These are phyloP conservation scores for Ramalina intermedia DNA, from an alignment of 495 filamentous ascomycete genomes.

Conservation along the genomic window DNA sequence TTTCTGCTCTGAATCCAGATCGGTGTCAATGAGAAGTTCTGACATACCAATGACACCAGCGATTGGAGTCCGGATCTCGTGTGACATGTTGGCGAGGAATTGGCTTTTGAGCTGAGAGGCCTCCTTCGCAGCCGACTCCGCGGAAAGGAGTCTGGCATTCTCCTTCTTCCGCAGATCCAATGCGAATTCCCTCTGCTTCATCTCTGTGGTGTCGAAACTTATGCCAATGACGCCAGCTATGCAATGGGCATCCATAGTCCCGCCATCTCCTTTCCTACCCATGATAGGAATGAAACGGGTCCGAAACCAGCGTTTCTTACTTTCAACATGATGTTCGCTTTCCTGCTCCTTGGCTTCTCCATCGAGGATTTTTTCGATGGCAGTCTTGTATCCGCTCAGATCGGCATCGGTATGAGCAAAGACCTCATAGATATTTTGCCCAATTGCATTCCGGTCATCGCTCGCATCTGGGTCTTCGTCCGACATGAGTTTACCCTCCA, in stretches of 20 bases:
- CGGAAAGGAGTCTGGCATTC: constrained; percentile 45
- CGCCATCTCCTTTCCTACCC: constrained; percentile 31
- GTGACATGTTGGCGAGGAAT: constrained; percentile 71
- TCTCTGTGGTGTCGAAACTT: constrained; percentile 53
- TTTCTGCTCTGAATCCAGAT: constrained; percentile 49
- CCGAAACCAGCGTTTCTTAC: constrained; percentile 42
- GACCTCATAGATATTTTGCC: constrained; percentile 43
- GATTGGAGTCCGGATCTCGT: constrained; percentile 76
- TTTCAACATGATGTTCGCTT: constrained; percentile 34
- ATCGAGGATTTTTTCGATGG: constrained; percentile 42
- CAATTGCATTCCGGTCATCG: constrained; percentile 29
- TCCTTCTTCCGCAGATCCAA: constrained; percentile 44
- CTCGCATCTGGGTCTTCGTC: constrained; percentile 19
- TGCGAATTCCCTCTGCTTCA: constrained; percentile 41
- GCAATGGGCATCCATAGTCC: constrained; percentile 25
- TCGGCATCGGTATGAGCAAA: constrained; percentile 25
- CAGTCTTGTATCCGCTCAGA: constrained; percentile 29
- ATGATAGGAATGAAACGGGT: constrained; percentile 48
- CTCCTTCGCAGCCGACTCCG: constrained; percentile 54
- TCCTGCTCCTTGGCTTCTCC: constrained; percentile 35
- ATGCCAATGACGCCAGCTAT: constrained; percentile 55
- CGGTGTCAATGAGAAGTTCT: constrained; percentile 53
- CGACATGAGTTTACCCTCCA: constrained; percentile 49
- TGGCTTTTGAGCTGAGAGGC: constrained; percentile 54
- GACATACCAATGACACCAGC: constrained; percentile 65